phyloP scores from a whole-genome alignment of 305 asterid genomes.

The Fraxinus nigra region DNA sequence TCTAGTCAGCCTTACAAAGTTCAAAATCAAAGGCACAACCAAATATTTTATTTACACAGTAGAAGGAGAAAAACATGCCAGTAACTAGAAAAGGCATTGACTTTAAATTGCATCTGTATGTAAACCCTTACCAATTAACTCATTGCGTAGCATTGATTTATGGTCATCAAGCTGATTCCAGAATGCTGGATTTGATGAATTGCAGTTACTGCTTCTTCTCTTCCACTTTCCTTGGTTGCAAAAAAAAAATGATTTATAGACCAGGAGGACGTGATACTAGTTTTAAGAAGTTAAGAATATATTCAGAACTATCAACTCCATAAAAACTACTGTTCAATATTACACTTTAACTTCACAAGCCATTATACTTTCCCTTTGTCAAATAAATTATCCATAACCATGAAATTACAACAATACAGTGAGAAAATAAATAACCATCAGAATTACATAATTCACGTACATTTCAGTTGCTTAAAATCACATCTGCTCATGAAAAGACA shows the following conservation, averaged over 20 bases:
- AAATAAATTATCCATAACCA: neutral
- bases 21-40: neutral
- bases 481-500: neutral
- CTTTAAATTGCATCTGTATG: neutral
- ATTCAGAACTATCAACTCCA: neutral
- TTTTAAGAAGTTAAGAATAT: neutral
- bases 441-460: neutral
- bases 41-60: neutral
- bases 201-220: constrained; percentile 49
- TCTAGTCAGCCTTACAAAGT: neutral
- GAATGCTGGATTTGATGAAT: neutral
- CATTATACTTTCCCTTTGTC: neutral
- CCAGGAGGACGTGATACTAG: neutral
- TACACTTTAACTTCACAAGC: neutral
- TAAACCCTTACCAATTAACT: constrained; percentile 10
- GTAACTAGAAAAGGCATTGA: neutral
- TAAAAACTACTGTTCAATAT: neutral
- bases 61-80: constrained; percentile 2
- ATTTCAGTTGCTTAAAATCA: neutral
- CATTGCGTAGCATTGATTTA: constrained; percentile 6
- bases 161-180: neutral
- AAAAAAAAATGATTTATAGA: neutral
- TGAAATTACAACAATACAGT: neutral
- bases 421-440: neutral
- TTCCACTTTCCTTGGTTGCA: constrained; percentile 75